Conservation (phyloP, 768 basidiomycete genomes). For the Russula lepida region DNA sequence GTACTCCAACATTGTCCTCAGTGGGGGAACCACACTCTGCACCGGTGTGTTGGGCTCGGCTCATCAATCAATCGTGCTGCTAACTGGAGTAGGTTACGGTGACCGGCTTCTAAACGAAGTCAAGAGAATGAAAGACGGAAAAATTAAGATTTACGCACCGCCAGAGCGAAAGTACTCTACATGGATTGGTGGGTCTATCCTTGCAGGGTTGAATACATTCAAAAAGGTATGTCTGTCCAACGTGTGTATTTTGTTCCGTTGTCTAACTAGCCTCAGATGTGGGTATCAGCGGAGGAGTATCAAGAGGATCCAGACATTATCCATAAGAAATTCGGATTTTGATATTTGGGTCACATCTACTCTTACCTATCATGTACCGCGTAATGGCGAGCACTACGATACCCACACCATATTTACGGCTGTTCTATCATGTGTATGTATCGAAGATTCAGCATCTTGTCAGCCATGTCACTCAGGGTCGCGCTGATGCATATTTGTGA, state of each 20-base stretch:
- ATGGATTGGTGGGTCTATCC: constrained; percentile 95
- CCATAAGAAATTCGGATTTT: constrained; percentile 90
- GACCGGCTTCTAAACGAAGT: constrained; percentile 95
- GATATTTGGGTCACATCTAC: constrained; percentile 18
- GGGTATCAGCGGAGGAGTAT: constrained; percentile 99
- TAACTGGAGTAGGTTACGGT: constrained; percentile 65
- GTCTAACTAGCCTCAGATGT: constrained; percentile 59
- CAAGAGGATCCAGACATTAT: constrained; percentile 99
- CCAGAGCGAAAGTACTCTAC: constrained; percentile 99
- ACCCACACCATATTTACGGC: constrained; percentile 16
- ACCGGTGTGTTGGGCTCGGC: constrained; percentile 47
- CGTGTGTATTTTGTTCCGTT: background rate
- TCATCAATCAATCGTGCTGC: constrained; percentile 21
- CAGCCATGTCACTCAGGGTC: constrained; percentile 4
- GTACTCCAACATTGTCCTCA: constrained; percentile 94
- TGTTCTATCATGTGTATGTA: constrained; percentile 14
- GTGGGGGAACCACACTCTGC: constrained; percentile 93
- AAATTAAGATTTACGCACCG: constrained; percentile 98
- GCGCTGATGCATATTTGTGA: constrained; percentile 26
- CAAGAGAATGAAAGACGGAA: constrained; percentile 89
- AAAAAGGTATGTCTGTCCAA: constrained; percentile 65
- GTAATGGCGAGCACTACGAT: constrained; percentile 14
- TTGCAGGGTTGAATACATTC: constrained; percentile 94
- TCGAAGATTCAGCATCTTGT: background rate
- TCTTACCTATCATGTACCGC: constrained; percentile 10